A percentile compares a stretch with the other conserved stretches of the same genome.
These are phyloP conservation scores for Bipolaris victoriae DNA, from an alignment of 2,329 filamentous ascomycete species.

Conservation along the genomic window DNA sequence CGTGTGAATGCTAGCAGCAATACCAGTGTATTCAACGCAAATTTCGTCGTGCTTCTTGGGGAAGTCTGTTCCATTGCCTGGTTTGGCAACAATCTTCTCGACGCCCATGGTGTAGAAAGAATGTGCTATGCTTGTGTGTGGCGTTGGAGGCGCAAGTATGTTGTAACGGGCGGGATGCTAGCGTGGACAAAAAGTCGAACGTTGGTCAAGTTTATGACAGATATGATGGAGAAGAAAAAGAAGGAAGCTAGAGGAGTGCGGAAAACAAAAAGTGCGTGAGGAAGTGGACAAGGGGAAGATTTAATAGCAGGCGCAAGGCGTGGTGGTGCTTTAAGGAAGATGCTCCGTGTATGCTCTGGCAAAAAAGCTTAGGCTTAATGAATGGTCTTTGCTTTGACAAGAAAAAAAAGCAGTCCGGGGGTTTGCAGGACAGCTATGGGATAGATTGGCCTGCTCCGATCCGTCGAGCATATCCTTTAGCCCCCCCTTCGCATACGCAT, in stretches of 20 bases:
- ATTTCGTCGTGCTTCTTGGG: constrained; percentile 74
- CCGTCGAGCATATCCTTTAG: constrained; percentile 32
- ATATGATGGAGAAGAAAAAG: background rate
- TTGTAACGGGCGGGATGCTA: constrained; percentile 1
- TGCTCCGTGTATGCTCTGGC: constrained; percentile 36
- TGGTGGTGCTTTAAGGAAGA: constrained; percentile 27
- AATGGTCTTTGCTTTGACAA: constrained; percentile 25
- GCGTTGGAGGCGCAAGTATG: background rate
- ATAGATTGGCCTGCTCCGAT: constrained; percentile 38
- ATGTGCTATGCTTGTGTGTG: constrained; percentile 3
- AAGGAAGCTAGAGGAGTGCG: background rate
- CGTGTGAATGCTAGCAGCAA: background rate
- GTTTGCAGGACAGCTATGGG: constrained; percentile 31
- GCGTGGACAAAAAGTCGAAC: background rate
- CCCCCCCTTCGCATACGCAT: constrained; percentile 39
- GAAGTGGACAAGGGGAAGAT: constrained; percentile 23
- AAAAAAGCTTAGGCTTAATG: constrained; percentile 31
- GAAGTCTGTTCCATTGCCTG: constrained; percentile 66
- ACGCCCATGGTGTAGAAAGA: constrained; percentile 60
- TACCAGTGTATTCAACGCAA: constrained; percentile 84
- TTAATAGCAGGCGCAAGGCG: constrained; percentile 27
- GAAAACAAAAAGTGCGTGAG: constrained; percentile 8
- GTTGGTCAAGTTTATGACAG: background rate
- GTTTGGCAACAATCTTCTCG: constrained; percentile 66
- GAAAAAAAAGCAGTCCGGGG: constrained; percentile 24